Percentiles rank a stretch among this genome's conserved stretches.
These are phyloP conservation scores for Cyclaneusma minus DNA, from an alignment of 2,329 filamentous ascomycete genomes.

Conservation along the genomic window DNA sequence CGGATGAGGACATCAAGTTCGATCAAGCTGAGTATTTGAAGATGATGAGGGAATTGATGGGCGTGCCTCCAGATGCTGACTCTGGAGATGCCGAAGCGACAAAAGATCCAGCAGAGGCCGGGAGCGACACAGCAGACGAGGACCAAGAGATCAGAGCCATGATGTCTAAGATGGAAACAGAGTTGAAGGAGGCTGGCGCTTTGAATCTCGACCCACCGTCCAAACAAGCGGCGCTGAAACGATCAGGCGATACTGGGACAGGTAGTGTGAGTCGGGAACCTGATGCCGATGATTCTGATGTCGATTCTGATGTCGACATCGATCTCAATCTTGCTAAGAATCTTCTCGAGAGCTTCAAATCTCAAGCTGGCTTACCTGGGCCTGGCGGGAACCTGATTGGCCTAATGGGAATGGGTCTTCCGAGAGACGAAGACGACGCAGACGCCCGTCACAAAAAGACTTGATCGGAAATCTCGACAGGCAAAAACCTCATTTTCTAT, in stretches of 20 bases:
- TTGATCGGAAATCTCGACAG: no score
- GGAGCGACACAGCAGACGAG: slow-evolving; percentile 22
- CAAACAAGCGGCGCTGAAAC: slow-evolving; percentile 18
- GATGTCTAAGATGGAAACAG: slow-evolving; percentile 54
- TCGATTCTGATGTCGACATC: slow-evolving; percentile 49
- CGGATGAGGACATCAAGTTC: slow-evolving; percentile 64
- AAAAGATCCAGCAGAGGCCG: slow-evolving; percentile 4
- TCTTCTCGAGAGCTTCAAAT: slow-evolving; percentile 81
- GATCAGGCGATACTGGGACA: no score
- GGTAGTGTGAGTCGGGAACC: slow-evolving; percentile 6
- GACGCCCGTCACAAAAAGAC: slow-evolving; percentile 11
- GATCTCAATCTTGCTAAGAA: slow-evolving; percentile 85
- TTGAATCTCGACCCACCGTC: slow-evolving; percentile 33
- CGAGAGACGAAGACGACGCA: slow-evolving; percentile 56
- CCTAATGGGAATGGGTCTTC: slow-evolving; percentile 70
- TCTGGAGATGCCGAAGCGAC: slow-evolving; percentile 5
- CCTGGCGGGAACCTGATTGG: slow-evolving; percentile 78
- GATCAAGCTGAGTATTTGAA: slow-evolving; percentile 71
- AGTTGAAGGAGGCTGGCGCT: slow-evolving; percentile 54
- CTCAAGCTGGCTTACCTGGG: slow-evolving; percentile 71
- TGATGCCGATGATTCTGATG: slow-evolving; percentile 21
- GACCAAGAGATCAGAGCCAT: slow-evolving; percentile 48
- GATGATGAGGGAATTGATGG: slow-evolving; percentile 92
- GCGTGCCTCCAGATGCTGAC: slow-evolving; percentile 28
- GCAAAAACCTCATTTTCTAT: no score